Base-by-base conservation (phyloP, 139 green algal species). In the Micractinium conductrix region DNA sequence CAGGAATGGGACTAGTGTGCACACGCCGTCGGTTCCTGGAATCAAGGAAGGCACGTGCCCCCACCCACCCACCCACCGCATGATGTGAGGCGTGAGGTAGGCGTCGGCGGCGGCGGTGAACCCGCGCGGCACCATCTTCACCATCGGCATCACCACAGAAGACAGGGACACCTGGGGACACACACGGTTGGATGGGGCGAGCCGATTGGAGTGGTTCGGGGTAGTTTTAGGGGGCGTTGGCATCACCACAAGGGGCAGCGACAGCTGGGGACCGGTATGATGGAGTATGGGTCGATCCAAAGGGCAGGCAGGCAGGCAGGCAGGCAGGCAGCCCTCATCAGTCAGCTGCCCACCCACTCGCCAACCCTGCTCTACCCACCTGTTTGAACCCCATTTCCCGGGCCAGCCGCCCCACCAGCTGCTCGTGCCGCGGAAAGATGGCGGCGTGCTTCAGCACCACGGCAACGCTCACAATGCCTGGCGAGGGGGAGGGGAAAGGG, bases 101-200 rank as follows among this genome's bases (percentile, higher is more conserved):
- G 97, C 97, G 72, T 99, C 97, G 4, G 98, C 97, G 26, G 92
- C 89, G 26, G 97, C 96, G 30, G 97, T 99, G 94, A 97, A 98
- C 14, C 97, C 97, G 3, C 97, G 89, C 0, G 97, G 95, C n/a
- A 99, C 97, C 93, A 98, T 98, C 84, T 97, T 96, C 2, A 98
- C 96, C 97, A 99, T 98, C 10, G 94, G 96, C 94, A 98, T 97
- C 4, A 99, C 93, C 42, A 53, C 80, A 1, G 87, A 86, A 4
- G 93, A 98, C 33, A 97, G 83, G 33, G 92, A 96, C 45, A 98
- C 88, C 73, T 98, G 95, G 28, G 12, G 35, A n/a, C n/a, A n/a
- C n/a, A n/a, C n/a, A n/a, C n/a, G n/a, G n/a, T n/a, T n/a, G n/a
- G n/a, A n/a, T n/a, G n/a, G n/a, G n/a, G n/a, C n/a, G n/a, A n/a